phyloP scores from a whole-genome alignment of 2,329 filamentous ascomycete species.

The Beauveria sp. region DNA sequence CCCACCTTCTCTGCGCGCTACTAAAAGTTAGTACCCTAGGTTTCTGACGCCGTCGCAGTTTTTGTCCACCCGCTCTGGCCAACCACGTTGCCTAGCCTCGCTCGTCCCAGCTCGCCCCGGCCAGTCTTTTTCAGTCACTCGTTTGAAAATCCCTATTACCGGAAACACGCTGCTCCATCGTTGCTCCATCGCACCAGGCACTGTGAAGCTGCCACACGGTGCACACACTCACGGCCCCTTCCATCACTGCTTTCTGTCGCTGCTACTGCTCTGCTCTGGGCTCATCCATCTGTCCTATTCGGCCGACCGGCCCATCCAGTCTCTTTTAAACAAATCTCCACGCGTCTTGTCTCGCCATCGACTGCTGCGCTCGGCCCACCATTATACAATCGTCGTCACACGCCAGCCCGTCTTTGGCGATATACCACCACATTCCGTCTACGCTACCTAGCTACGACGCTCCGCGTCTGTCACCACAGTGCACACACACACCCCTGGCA shows the following conservation, averaged over 20 bases:
- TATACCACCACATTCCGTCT: constrained; percentile 5
- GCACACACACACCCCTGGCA: neutral
- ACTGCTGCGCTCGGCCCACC: constrained; percentile 2
- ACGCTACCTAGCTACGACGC: constrained; percentile 3
- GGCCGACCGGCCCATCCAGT: neutral
- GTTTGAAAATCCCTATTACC: constrained; percentile 10
- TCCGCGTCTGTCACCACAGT: neutral
- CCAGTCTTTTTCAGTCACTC: constrained; percentile 9
- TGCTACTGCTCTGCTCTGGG: neutral
- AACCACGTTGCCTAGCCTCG: constrained; percentile 9
- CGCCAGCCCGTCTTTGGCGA: neutral
- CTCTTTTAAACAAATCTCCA: neutral
- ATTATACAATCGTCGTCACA: neutral
- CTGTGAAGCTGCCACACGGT: neutral
- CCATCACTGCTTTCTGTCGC: neutral
- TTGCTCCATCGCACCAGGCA: constrained; percentile 6
- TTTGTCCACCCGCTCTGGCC: constrained; percentile 7
- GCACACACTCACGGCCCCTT: neutral
- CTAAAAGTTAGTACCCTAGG: constrained; percentile 8
- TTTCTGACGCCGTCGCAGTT: constrained; percentile 12
- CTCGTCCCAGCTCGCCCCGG: constrained; percentile 9
- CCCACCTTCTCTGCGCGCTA: constrained; percentile 6
- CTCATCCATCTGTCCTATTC: neutral
- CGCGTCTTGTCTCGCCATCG: neutral
- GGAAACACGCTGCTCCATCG: constrained; percentile 2